These are phyloP conservation scores for Backusella morwellensis DNA, from an alignment of 192 early-diverging fungal genomes.

Conservation along the genomic window DNA sequence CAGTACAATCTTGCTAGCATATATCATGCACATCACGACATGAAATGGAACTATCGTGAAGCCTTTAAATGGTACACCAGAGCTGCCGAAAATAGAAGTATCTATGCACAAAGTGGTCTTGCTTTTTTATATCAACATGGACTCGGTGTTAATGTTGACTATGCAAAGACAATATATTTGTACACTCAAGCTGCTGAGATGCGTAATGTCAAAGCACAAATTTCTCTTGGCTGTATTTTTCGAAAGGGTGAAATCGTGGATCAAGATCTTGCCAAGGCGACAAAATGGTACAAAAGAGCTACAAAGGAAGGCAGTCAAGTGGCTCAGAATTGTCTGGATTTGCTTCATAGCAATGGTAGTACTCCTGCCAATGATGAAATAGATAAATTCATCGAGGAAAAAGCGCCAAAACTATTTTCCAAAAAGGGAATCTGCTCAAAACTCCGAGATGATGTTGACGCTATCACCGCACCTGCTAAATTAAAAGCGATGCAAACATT, in stretches of 20 bases:
- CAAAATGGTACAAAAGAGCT: not conserved
- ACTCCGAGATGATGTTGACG: not conserved
- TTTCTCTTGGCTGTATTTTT: not conserved
- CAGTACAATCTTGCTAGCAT: not conserved
- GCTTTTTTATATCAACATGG: not conserved
- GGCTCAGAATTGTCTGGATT: not conserved
- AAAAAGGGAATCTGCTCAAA: not conserved
- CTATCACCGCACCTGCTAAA: not conserved
- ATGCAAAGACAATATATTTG: not conserved
- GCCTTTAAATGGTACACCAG: too few species aligned
- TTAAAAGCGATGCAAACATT: not conserved
- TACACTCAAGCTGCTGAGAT: not conserved
- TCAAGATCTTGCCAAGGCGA: not conserved
- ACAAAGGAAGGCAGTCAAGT: too few species aligned
- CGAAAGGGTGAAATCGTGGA: not conserved
- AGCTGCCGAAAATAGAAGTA: too few species aligned
- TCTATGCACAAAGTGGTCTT: too few species aligned
- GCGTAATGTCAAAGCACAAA: not conserved
- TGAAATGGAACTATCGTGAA: not conserved
- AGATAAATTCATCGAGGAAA: not conserved
- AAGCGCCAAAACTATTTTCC: not conserved
- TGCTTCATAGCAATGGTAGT: not conserved
- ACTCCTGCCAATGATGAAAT: not conserved
- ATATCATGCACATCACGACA: not conserved
- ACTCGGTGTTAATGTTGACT: not conserved